Evolutionary conservation across 2,329 filamentous ascomycete genomes (phyloP), one percentile per base, ranked within the genome.

Genomic region (Drechslerella coelobrocha): DNA sequence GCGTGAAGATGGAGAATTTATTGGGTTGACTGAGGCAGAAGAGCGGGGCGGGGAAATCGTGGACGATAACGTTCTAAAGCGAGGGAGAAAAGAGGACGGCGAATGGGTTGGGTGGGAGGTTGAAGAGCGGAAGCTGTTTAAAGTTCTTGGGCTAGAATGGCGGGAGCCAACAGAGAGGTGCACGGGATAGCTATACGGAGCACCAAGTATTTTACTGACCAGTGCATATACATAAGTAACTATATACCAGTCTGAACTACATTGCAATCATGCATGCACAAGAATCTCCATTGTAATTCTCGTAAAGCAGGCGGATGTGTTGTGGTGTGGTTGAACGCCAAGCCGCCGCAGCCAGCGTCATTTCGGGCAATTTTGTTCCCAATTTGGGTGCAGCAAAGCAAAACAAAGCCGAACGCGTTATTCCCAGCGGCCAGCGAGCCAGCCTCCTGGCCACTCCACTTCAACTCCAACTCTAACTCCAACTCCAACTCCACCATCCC

Each of bases 1-100:
- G 21, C 79, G 75, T 45, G 74, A 73, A 52, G 68, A 62, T 23
- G 73, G 61, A 51, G 69, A 75, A 59, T 73, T 76, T 21, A 76
- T 76, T 56, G 73, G 73, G 60, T 76, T 77, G 31, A 78, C 77
- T 12, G 74, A 80, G 1, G 79, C 84, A 73, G 73, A 78, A 53
- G 86, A 86, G 8, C 84, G 84, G 74, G 82, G 87, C 50, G 86
- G 90, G 81, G 80, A 86, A 76, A 26, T 17, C 17, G 39, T 69
- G 2, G 65, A 69, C 34, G 65, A 69, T 21, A 88, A 89, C 73
- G 90, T 92, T 4, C 92, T 97, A 81, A 87, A 82, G 79, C 84
- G 86, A 72, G 88, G 41, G 10, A 59, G 66, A 23, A 52, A 29
- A 19, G 14, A 52, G 17, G 55, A 65, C 55, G 66, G 66, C 2